Evolutionary conservation across 208 protist genomes (phyloP), one percentile per base, ranked within the genome.

Genomic region (Crithidia fasciculata): DNA sequence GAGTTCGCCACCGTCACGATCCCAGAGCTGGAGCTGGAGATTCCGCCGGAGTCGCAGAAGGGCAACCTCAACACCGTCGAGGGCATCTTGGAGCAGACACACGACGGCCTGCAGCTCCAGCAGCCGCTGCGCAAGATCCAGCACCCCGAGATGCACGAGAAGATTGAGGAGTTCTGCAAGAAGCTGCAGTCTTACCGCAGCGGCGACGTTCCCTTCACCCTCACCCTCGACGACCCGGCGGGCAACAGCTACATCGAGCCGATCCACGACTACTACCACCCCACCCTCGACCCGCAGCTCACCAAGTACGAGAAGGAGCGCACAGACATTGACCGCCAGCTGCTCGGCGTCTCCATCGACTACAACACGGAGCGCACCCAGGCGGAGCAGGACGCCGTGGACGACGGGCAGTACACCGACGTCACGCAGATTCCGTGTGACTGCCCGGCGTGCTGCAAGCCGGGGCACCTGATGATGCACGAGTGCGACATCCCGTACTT

Each of bases 31-130:
- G 83, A 97, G 63, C 84, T 99, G 54, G 96, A 98, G 85, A 97
- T 98, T 16, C 94, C 97, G 15, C 83, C 93, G 0, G 82, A 93
- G 75, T 94, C 91, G 28, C 89, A 96, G 78, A 90, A 87, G 57
- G 96, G 95, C 18, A 76, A 86, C 40, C 91, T 98, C 8, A 99
- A 97, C 59, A 99, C 97, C 6, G 85, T 99, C 18, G 96, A 99
- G 78, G 97, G 97, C 44, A 84, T 99, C 28, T 68, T 99, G 41
- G 80, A 87, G 69, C 90, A 94, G 71, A 92, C 91, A 3, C 85
- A 90, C 45, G 81, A 83, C 15, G 93, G 90, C 2, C 81, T 97
- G 37, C 74, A 93, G 58, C 73, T 91, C 12, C 84, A 93, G 72
- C 89, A 96, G 79, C 81, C 90, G 0, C 74, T 93, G 50, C 88